These are phyloP conservation scores for Yamadazyma taylorii DNA, from an alignment of 1,139 yeast species.

Conservation along the genomic window DNA sequence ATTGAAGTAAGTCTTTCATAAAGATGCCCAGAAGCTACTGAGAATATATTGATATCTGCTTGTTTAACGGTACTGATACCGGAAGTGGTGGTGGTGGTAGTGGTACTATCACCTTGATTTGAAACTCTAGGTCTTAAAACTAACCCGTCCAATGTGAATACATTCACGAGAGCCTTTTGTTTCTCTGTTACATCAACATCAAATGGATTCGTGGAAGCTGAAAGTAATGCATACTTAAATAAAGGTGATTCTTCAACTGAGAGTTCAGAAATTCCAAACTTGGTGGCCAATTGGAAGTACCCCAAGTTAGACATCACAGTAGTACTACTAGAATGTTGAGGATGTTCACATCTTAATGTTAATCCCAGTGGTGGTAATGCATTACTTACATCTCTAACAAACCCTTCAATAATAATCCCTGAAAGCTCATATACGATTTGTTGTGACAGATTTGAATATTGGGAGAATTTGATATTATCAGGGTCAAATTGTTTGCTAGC, in stretches of 20 bases:
- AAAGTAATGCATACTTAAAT: constrained; percentile 32
- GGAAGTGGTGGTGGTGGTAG: not conserved
- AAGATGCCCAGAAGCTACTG: constrained; percentile 77
- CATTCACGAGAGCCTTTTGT: constrained; percentile 22
- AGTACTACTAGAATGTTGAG: constrained; percentile 43
- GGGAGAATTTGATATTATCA: constrained; percentile 53
- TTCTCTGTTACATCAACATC: constrained; percentile 23
- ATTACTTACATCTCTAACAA: constrained; percentile 47
- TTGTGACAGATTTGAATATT: constrained; percentile 18
- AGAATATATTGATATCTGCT: constrained; percentile 77
- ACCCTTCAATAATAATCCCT: constrained; percentile 68
- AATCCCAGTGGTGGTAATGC: constrained; percentile 52
- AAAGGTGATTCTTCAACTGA: constrained; percentile 32
- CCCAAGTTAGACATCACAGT: constrained; percentile 72
- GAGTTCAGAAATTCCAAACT: constrained; percentile 67
- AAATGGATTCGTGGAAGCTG: constrained; percentile 31
- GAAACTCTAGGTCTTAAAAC: constrained; percentile 46
- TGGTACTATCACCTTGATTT: constrained; percentile 22
- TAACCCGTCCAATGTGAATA: constrained; percentile 47
- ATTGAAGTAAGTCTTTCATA: constrained; percentile 73
- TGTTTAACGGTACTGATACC: no score
- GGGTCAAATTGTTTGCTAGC: constrained; percentile 50
- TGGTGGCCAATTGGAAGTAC: constrained; percentile 69
- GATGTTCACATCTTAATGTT: constrained; percentile 38
- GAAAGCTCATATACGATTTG: constrained; percentile 33